Conservation (phyloP, 2,329 filamentous ascomycete genomes). For the Talaromyces sp. region DNA sequence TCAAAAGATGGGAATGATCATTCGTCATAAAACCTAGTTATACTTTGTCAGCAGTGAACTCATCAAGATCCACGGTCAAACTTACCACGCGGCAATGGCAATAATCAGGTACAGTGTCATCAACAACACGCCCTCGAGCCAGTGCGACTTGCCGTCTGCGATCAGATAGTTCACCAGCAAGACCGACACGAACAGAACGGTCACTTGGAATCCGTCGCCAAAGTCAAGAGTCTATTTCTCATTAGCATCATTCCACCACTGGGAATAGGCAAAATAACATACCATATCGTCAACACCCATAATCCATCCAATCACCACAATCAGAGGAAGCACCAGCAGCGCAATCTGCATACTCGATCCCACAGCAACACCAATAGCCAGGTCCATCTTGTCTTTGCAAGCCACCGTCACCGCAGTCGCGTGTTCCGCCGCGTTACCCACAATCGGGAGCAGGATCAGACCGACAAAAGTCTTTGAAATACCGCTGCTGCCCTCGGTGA, state of each 20-base stretch:
- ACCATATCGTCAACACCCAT: constrained; percentile 55
- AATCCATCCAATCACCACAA: constrained; percentile 59
- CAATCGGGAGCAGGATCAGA: constrained; percentile 60
- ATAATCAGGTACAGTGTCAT: constrained; percentile 60
- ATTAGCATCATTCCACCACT: constrained; percentile 11
- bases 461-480: constrained; percentile 59
- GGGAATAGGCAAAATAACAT: neutral
- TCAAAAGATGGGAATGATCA: neutral
- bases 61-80: neutral
- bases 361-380: constrained; percentile 63
- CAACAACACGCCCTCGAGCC: constrained; percentile 58
- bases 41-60: neutral
- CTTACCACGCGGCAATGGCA: constrained; percentile 54
- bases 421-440: constrained; percentile 63
- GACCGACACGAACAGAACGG: constrained; percentile 54
- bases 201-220: constrained; percentile 76
- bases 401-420: constrained; percentile 59
- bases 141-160: constrained; percentile 54
- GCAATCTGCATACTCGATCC: constrained; percentile 63
- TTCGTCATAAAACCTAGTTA: neutral
- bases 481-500: constrained; percentile 40
- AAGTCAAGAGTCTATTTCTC: constrained; percentile 61
- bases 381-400: constrained; percentile 64
- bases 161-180: constrained; percentile 56
- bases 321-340: constrained; percentile 55